These are phyloP conservation scores for Neurospora crassa DNA, from an alignment of 2,329 filamentous ascomycete genomes.

Conservation along the genomic window DNA sequence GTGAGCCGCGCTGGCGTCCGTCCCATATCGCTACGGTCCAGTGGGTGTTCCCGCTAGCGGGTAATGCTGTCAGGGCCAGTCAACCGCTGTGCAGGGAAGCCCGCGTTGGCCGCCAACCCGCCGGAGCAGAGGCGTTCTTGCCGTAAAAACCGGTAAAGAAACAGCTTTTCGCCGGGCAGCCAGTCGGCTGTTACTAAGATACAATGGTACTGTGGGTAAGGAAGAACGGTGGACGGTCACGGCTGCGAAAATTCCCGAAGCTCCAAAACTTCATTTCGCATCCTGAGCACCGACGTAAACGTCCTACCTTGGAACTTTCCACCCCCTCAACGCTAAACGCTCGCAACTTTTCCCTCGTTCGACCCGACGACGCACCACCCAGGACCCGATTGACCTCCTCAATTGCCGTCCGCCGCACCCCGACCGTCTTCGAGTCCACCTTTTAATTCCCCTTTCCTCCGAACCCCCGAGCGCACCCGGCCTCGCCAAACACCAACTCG, in stretches of 20 bases:
- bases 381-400: conserved; percentile 17
- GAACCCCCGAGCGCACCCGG: neutral
- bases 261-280: conserved; percentile 19
- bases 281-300: conserved; percentile 2
- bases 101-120: neutral
- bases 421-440: conserved; percentile 5
- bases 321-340: conserved; percentile 2
- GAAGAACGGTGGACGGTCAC: conserved; percentile 1
- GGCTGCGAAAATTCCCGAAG: conserved; percentile 29
- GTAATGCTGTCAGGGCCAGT: neutral
- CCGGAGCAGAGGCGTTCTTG: neutral
- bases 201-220: neutral
- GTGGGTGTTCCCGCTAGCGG: neutral
- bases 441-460: conserved; percentile 5
- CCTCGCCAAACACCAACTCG: neutral
- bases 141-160: neutral
- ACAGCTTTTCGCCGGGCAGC: neutral
- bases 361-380: conserved; percentile 16
- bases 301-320: neutral
- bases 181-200: neutral
- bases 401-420: conserved; percentile 14
- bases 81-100: neutral
- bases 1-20: neutral
- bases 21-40: neutral
- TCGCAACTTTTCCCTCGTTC: conserved; percentile 9